A percentile compares a stretch with the other conserved stretches of the same genome.
These are phyloP conservation scores for Saturnispora sanitii DNA, from an alignment of 805 yeast genomes.

Conservation along the genomic window DNA sequence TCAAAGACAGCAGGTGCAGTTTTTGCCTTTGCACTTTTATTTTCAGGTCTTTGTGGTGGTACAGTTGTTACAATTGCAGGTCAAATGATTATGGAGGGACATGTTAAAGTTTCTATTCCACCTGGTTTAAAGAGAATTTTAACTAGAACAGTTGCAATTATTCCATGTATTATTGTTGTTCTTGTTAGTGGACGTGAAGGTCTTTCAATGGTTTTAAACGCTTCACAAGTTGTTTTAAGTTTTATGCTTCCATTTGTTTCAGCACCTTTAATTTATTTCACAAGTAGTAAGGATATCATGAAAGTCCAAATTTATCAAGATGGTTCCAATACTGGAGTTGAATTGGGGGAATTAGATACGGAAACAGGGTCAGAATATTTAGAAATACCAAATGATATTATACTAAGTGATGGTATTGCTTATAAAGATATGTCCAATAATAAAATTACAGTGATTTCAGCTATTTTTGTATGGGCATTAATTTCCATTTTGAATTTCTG, in stretches of 20 bases:
- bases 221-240: constrained; percentile 75
- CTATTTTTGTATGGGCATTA: constrained; percentile 57
- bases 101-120: constrained; percentile 64
- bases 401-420: background rate
- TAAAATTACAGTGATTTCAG: constrained; percentile 38
- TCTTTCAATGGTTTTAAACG: constrained; percentile 60
- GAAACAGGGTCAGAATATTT: background rate
- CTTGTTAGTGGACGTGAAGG: constrained; percentile 73
- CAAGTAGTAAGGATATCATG: constrained; percentile 45
- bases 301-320: constrained; percentile 17
- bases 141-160: constrained; percentile 74
- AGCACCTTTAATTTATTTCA: constrained; percentile 80
- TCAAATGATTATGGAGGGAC: constrained; percentile 89
- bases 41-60: constrained; percentile 93
- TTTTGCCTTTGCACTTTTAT: constrained; percentile 80
- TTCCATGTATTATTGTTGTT: constrained; percentile 76
- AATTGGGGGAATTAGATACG: background rate
- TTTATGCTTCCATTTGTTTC: constrained; percentile 76
- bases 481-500: constrained; percentile 66
- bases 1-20: constrained; percentile 83
- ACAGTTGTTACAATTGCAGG: constrained; percentile 91
- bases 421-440: constrained; percentile 67
- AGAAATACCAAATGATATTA: background rate
- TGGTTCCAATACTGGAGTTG: constrained; percentile 1
- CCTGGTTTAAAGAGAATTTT: constrained; percentile 76